Base-by-base conservation (phyloP, 805 yeast species). In the Candida piceae region DNA sequence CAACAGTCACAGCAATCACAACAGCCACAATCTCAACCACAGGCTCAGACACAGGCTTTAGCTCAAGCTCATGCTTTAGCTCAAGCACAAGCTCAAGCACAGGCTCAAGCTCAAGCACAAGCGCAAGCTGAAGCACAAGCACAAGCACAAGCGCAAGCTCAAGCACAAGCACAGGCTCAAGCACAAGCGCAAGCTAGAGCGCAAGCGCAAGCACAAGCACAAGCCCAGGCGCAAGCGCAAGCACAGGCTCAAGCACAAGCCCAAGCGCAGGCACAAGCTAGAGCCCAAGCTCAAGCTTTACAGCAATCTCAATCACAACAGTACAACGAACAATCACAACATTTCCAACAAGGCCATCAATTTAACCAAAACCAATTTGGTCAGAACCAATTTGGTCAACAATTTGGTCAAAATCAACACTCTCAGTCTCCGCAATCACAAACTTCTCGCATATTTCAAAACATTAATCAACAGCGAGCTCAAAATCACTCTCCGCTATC, bases 131-230 rank as follows among this genome's bases (percentile, higher is more conserved):
- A 60, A 16, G 58, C 58, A 8, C 66, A 62, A 35, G 66, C 55
- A 31, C 58, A 52, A 25, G 64, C 53, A 24, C 51, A 49, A 35
- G 51, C 48, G 12, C 53, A 48, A 22, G 52, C 52, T 13, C 51
- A 50, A 29, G 49, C 51, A 10, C 50, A 49, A 18, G 49, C 49
- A 4, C 50, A 46, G 16, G 49, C 44, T 7, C 52, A 48, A 28
- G 44, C 45, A 18, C 49, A 42, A 33, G 49, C 45, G 32, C 55
- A 44, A 26, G 72, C 62, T 35, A 71, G 66, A 41, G 72, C 62
- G 36, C 67, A 58, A 36, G 67, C 59, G 31, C 67, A 57, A 39
- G 59, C 60, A 19, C 64, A 55, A 38, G 60, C 47, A 19, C 63
- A 53, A 34, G 62, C 49, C 27, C 62, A 49, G 23, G 56, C 49